phyloP scores from a whole-genome alignment of 1,139 yeast genomes.

The Kodamaea derodonti region DNA sequence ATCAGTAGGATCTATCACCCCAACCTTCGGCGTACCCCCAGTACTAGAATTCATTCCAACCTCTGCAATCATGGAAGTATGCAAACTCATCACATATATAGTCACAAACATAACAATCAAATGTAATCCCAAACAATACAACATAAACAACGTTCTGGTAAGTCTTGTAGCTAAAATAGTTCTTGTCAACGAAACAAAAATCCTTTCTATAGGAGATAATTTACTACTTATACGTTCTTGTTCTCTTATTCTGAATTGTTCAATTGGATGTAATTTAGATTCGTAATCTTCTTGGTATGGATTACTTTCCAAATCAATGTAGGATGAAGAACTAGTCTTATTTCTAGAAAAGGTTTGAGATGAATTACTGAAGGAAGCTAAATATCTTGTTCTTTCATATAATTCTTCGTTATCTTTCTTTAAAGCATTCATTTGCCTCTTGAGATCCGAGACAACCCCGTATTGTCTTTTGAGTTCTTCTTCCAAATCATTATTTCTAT shows the following conservation, averaged over 20 bases:
- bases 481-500: slow-evolving; percentile 77
- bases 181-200: slow-evolving; percentile 72
- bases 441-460: slow-evolving; percentile 53
- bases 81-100: slow-evolving; percentile 51
- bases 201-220: slow-evolving; percentile 73
- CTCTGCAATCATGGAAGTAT: slow-evolving; percentile 47
- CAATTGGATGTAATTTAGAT: slow-evolving; percentile 77
- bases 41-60: slow-evolving; percentile 46
- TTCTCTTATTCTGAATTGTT: slow-evolving; percentile 75
- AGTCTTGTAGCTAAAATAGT: slow-evolving; percentile 69
- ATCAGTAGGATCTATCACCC: slow-evolving; percentile 1
- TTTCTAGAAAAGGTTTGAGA: slow-evolving; percentile 9
- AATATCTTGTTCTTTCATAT: slow-evolving; percentile 76
- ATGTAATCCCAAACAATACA: slow-evolving; percentile 75
- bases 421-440: slow-evolving; percentile 59
- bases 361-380: slow-evolving; percentile 46
- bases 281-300: slow-evolving; percentile 66
- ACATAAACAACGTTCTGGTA: slow-evolving; percentile 68
- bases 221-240: slow-evolving; percentile 70
- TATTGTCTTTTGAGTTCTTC: slow-evolving; percentile 67
- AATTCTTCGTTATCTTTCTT: slow-evolving; percentile 74
- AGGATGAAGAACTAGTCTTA: slow-evolving; percentile 19
- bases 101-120: slow-evolving; percentile 65
- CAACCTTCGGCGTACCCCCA: slow-evolving; percentile 28
- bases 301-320: slow-evolving; percentile 52